Evolutionary conservation across 2,329 filamentous ascomycete species (phyloP).

Genomic region (Ophiostoma tasmaniense): DNA sequence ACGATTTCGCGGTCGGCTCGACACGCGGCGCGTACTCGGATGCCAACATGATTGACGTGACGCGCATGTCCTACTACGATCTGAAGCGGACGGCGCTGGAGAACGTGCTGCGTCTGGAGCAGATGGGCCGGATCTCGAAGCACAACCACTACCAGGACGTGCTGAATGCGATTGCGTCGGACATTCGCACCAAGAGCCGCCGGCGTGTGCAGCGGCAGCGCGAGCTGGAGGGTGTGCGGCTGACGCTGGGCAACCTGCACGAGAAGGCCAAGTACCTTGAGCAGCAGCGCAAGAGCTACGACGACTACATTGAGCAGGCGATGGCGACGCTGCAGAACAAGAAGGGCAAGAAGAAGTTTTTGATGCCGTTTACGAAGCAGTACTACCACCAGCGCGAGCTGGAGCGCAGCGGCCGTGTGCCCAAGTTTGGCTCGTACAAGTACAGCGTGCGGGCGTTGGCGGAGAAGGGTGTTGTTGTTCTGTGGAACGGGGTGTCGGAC

Average conservation of each 20-base stretch:
- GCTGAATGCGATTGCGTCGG: constrained; percentile 92
- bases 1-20: constrained; percentile 65
- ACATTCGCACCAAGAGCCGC: constrained; percentile 95
- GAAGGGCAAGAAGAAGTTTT: constrained; percentile 88
- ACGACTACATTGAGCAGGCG: constrained; percentile 97
- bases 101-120: constrained; percentile 84
- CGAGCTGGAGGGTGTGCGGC: constrained; percentile 75
- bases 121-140: constrained; percentile 76
- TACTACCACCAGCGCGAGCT: constrained; percentile 98
- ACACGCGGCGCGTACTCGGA: constrained; percentile 85
- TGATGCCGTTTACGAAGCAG: constrained; percentile 94
- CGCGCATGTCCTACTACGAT: constrained; percentile 80
- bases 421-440: constrained; percentile 97
- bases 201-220: constrained; percentile 83
- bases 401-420: constrained; percentile 81
- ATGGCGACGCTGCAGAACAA: constrained; percentile 97
- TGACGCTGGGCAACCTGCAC: constrained; percentile 66
- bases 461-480: constrained; percentile 88
- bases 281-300: constrained; percentile 92
- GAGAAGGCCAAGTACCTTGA: constrained; percentile 89
- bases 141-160: constrained; percentile 94
- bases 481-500: constrained; percentile 77
- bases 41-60: constrained; percentile 79
- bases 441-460: constrained; percentile 83
- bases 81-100: constrained; percentile 89